Base-by-base conservation (phyloP, 2,329 filamentous ascomycete species). In the Neonectria faginata region DNA sequence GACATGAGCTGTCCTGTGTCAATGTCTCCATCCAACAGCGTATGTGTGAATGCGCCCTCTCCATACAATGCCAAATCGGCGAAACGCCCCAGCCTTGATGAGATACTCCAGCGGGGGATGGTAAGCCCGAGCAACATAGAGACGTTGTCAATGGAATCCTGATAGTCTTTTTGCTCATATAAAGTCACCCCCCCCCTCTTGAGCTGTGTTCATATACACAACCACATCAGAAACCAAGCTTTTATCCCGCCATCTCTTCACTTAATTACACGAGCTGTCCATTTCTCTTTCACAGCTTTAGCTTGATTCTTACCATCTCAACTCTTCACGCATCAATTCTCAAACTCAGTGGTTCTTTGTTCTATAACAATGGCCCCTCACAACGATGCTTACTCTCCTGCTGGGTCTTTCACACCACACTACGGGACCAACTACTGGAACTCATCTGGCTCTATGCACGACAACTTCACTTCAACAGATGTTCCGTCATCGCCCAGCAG, bases 401-500 rank as follows among this genome's bases (percentile, higher is more conserved):
- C 62, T 57, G 66, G 66, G 18, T 63, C 69, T 11, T 66, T 73
- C 53, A 51, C 60, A 58, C n/a, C 48, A 52, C 58, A 51, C 61
- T 82, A 83, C 70, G 69, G 73, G 41, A 76, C 78, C 60, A 65
- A 73, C 27, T 76, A 79, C 71, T 77, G 78, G 55, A 67, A 76
- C 42, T 53, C 65, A 45, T 78, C 78, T 10, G 69, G 67, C 27
- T 69, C 79, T 60, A 74, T 77, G 50, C 70, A 70, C 16, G 70
- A 65, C 41, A 73, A 70, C 58, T 68, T 77, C 57, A 67, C 64
- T 16, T 62, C 76, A 4, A 66, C 70, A 39, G 76, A 77, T 50
- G 67, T 77, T n/a, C 70, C 74, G 41, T 79, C 77, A 11, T 77
- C 79, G 6, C 74, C 79, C 39, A 81, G 79, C 73, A 82, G 79